Conservation (phyloP, 75 land plant species). For the Gnetum montanum region DNA sequence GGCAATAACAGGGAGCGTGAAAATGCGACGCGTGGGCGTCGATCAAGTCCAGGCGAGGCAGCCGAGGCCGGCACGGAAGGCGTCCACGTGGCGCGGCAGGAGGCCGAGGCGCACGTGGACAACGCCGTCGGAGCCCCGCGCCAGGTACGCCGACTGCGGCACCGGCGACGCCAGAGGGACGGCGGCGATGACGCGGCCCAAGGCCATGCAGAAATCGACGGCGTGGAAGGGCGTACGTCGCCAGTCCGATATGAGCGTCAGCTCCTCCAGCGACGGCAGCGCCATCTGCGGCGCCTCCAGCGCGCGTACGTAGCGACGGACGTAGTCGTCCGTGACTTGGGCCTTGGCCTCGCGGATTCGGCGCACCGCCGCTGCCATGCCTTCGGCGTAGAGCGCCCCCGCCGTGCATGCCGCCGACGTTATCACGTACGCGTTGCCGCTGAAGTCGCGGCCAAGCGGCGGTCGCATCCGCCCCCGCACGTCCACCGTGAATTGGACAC, state of each 20-base stretch:
- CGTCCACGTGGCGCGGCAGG: conserved; percentile 9
- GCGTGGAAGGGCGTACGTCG: conserved; percentile 47
- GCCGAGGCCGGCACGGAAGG: conserved; percentile 2
- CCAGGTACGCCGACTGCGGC: conserved; percentile 37
- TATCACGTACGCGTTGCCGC: conserved; percentile 51
- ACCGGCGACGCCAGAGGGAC: conserved; percentile 37
- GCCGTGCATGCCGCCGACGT: conserved; percentile 34
- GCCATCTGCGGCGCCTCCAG: conserved; percentile 23
- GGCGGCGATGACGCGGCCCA: conserved; percentile 40
- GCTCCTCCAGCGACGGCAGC: conserved; percentile 31
- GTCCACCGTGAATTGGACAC: conserved; percentile 56
- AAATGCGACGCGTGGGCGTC: too few relatives aligned
- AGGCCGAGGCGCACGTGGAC: conserved; percentile 36
- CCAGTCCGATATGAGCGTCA: conserved; percentile 53
- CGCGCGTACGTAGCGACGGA: conserved; percentile 21
- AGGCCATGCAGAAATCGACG: conserved; percentile 35
- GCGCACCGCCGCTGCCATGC: conserved; percentile 13
- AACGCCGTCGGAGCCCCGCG: conserved; percentile 29
- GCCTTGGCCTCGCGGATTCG: conserved; percentile 33
- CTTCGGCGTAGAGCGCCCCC: conserved; percentile 14
- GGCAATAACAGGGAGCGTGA: too few relatives aligned
- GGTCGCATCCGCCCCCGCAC: conserved; percentile 38
- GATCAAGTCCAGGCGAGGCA: too few relatives aligned
- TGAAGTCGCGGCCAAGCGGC: conserved; percentile 42
- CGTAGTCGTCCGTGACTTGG: conserved; percentile 22